Evolutionary conservation across 164 flowering plant species (phyloP), one percentile per base, ranked within the genome.

Genomic region (Berberis thunbergii): DNA sequence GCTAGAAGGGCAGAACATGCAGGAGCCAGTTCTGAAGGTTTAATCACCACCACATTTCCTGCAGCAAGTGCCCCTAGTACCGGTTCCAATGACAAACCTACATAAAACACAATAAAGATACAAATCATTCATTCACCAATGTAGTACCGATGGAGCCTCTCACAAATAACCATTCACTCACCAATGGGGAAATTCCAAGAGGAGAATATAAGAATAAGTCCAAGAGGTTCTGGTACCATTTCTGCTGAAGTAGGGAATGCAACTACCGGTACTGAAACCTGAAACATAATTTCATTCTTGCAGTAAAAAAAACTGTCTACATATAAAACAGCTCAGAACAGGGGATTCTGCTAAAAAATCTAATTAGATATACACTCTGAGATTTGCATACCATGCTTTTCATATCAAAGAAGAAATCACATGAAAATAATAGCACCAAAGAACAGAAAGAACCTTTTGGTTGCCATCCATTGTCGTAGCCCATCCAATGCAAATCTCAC

Each of bases 161-260:
- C 26, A 26, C 26, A 3, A 13, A 53, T 11, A 45, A 44, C 2
- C 2, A 52, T 49, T 38, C 62, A 78, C 95, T 82, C 71, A 88
- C 97, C 65, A 38, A 93, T 55, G 2, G 98, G 98, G 72, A 81
- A 86, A 70, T 93, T 93, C 96, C 98, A 93, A 7, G 88, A 76
- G 4, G 80, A 66, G 46, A 88, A 65, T 44, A 93, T 76, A 65
- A 93, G 92, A 59, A 88, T 87, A 11, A 81, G 62, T 26, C 98
- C 98, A 26, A 86, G 79, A 12, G 97, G 98, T 70, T 90, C 98
- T 4, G 94, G 82, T 56, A 85, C 52, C 55, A 87, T 59, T 76
- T 87, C 79, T 55, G 70, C 96, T 11, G 54, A 77, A n/a, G 87
- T 71, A 3, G 96, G 98, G 64, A 83, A 86, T 54, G 85, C 80